Evolutionary conservation across 2,329 filamentous ascomycete species (phyloP).

Genomic region (Periconia sp.): DNA sequence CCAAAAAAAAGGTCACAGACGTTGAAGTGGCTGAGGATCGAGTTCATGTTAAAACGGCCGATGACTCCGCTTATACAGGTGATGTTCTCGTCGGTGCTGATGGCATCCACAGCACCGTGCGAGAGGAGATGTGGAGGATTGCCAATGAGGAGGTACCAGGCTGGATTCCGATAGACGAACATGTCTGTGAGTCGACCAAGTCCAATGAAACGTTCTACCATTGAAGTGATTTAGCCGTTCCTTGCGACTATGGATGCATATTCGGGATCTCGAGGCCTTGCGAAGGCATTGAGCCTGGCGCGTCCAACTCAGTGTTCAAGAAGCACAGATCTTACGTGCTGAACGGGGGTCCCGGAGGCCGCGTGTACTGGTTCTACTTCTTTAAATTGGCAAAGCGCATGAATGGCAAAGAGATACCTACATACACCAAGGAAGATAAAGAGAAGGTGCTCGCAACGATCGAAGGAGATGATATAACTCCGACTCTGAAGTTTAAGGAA

Average conservation of each 20-base stretch:
- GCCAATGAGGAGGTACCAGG: slow-evolving; percentile 8
- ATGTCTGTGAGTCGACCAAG: neutral
- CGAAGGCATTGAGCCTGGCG: neutral
- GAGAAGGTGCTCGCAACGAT: neutral
- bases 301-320: neutral
- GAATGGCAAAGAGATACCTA: slow-evolving; percentile 28
- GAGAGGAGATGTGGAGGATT: slow-evolving; percentile 28
- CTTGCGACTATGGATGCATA: neutral
- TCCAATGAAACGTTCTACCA: neutral
- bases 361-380: slow-evolving; percentile 39
- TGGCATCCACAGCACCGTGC: slow-evolving; percentile 27
- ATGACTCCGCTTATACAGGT: slow-evolving; percentile 22
- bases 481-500: slow-evolving; percentile 36
- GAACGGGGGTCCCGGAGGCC: slow-evolving; percentile 20
- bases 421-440: slow-evolving; percentile 38
- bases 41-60: slow-evolving; percentile 20
- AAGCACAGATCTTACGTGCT: slow-evolving; percentile 10
- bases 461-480: slow-evolving; percentile 24
- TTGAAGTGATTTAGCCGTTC: neutral
- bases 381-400: slow-evolving; percentile 24
- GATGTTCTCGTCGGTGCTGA: slow-evolving; percentile 33
- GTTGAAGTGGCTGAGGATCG: slow-evolving; percentile 20
- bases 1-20: slow-evolving; percentile 14
- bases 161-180: too few relatives aligned
- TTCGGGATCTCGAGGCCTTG: neutral